phyloP scores from a whole-genome alignment of 179 eudicot species.

The Spinacia oleracea region DNA sequence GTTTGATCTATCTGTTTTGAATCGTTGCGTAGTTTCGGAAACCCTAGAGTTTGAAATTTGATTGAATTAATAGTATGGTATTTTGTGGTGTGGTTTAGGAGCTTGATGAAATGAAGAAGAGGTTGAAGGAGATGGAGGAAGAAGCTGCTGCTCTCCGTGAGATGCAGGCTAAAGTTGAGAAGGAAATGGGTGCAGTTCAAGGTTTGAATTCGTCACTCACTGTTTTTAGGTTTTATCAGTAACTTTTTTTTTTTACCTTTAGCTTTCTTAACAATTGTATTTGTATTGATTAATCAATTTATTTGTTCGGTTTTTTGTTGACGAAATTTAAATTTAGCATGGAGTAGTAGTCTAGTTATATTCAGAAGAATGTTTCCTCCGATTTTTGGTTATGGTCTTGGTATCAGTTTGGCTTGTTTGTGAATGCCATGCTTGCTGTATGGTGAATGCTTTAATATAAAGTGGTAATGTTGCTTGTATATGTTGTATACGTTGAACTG shows the following conservation, averaged over 20 bases:
- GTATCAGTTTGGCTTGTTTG: neutral
- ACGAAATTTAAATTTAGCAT: neutral
- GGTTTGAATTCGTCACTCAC: conserved; percentile 21
- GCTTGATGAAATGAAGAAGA: conserved; percentile 56
- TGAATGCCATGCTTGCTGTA: neutral
- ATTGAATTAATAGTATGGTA: neutral
- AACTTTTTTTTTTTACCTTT: neutral
- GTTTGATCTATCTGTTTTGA: neutral
- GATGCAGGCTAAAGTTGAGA: conserved; percentile 57
- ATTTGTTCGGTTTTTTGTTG: neutral
- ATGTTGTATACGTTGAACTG: too few relatives aligned
- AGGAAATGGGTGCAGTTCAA: conserved; percentile 52
- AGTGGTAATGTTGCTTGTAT: neutral
- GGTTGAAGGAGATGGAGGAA: conserved; percentile 55
- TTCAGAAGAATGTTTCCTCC: neutral
- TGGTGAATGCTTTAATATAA: neutral
- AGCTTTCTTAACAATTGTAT: neutral
- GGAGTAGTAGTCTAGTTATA: neutral
- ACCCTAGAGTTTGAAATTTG: neutral
- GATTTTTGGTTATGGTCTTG: neutral
- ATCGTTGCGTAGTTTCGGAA: neutral
- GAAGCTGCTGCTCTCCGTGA: conserved; percentile 59
- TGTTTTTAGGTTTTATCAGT: neutral
- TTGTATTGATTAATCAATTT: neutral
- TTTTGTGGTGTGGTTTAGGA: conserved; percentile 26